These are phyloP conservation scores for Glycine tomentella DNA, from an alignment of 306 rosid species.

Conservation along the genomic window DNA sequence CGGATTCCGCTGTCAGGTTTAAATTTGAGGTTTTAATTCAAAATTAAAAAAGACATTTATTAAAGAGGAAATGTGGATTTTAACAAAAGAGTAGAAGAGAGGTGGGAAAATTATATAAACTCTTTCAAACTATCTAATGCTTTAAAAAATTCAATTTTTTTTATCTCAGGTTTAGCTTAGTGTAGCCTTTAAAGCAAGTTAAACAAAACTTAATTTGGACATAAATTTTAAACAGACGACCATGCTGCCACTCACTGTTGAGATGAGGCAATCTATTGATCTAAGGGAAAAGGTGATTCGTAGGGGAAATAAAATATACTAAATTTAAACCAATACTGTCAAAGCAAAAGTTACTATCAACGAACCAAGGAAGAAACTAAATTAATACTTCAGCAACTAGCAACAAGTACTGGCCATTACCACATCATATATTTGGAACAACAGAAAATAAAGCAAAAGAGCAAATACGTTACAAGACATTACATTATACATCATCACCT, in stretches of 20 bases:
- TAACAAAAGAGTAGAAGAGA: background rate
- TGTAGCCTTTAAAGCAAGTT: background rate
- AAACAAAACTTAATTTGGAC: background rate
- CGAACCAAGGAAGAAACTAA: constrained; percentile 31
- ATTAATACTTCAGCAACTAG: constrained; percentile 12
- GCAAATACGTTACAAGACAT: constrained; percentile 8
- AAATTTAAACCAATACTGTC: constrained; percentile 8
- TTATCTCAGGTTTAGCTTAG: background rate
- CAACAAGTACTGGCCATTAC: constrained; percentile 23
- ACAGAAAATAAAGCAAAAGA: background rate
- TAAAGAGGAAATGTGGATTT: background rate
- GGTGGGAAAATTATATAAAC: background rate
- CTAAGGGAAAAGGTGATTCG: background rate
- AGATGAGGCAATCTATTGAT: background rate
- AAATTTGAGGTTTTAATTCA: background rate
- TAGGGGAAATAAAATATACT: background rate
- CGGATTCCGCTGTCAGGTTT: background rate
- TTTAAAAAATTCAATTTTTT: background rate
- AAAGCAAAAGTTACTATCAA: background rate
- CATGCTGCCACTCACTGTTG: constrained; percentile 1
- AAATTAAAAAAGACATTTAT: background rate
- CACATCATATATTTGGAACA: constrained; percentile 6
- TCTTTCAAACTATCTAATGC: constrained; percentile 1
- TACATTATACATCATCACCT: constrained; percentile 45
- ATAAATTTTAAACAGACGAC: constrained; percentile 3